Evolutionary conservation across 2,329 filamentous ascomycete genomes (phyloP), one percentile per base, ranked within the genome.

Genomic region (Beauveria rudraprayagi): DNA sequence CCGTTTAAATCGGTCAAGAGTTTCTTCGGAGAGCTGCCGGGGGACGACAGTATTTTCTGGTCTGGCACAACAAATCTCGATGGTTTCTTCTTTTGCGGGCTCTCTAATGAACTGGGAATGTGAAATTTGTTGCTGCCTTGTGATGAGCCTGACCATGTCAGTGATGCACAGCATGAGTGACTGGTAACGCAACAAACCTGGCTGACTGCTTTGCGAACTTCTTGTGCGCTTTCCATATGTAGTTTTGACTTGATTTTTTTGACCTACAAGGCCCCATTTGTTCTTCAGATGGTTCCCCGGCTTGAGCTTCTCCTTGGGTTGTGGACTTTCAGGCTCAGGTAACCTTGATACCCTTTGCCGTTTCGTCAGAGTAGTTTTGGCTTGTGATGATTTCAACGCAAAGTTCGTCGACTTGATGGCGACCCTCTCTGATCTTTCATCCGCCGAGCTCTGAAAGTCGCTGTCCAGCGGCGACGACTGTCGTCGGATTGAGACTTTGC

Each of bases 321-420:
- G 14, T 26, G 37, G 44, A n/a, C 34, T 28, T 16, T 57, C 54
- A 11, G 10, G 60, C 17, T 57, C 60, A 4, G 48, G 47, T 7
- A 28, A 48, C n/a, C 44, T 17, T 10, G 47, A 46, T 11, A 41
- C 11, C 41, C 16, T 52, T 34, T 24, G 44, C 10, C 54, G 44
- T 30, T 61, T 54, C 17, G 37, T 28, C 22, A 24, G 6, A 19
- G 46, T n/a, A 2, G 28, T 24, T 5, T 14, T 4, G 10, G 30
- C 24, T 28, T 43, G 26, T 22, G 9, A 47, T 40, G n/a, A 61
- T 28, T 22, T 51, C 37, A 2, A 48, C 26, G 30, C 11, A 28
- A 78, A 78, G 14, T 37, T 61, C n/a, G 72, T 75, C 9, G 63
- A 65, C 43, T 64, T 69, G 28, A 79, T 77, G 56, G 70, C 63